Evolutionary conservation across 495 filamentous ascomycete species (phyloP).

Genomic region (Talaromyces liani): DNA sequence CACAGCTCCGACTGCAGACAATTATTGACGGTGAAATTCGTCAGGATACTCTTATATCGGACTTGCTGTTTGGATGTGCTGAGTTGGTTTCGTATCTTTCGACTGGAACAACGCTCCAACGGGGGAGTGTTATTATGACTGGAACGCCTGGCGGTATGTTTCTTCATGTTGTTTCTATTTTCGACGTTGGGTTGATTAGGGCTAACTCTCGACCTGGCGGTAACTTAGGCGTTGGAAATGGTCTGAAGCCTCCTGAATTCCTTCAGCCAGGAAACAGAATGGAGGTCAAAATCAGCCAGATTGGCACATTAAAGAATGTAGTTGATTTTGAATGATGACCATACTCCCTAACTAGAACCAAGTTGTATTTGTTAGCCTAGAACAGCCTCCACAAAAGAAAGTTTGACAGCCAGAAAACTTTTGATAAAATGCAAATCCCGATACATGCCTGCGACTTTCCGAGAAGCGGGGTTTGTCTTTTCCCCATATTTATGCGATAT

Average conservation of each 20-base stretch:
- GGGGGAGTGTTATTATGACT: constrained; percentile 72
- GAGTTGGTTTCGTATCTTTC: constrained; percentile 61
- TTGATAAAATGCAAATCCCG: background rate
- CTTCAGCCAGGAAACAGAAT: constrained; percentile 30
- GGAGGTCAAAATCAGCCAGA: constrained; percentile 25
- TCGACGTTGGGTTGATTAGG: background rate
- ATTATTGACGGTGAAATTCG: constrained; percentile 56
- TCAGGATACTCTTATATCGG: constrained; percentile 56
- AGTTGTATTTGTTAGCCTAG: no score
- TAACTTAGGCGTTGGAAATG: constrained; percentile 22
- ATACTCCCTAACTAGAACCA: background rate
- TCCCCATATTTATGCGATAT: background rate
- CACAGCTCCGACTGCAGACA: constrained; percentile 47
- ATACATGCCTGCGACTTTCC: background rate
- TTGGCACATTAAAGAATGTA: constrained; percentile 29
- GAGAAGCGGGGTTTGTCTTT: background rate
- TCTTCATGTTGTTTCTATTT: background rate
- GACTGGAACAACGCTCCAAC: constrained; percentile 62
- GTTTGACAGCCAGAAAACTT: background rate
- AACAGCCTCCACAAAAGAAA: background rate
- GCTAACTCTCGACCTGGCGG: background rate
- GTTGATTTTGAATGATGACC: constrained; percentile 15
- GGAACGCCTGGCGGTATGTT: constrained; percentile 46
- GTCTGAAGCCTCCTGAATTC: constrained; percentile 25
- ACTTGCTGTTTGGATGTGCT: constrained; percentile 65